Percentiles rank a stretch among this genome's conserved stretches.
Evolutionary conservation across 139 green algal genomes (phyloP).

Genomic region (Asterochloris erici): DNA sequence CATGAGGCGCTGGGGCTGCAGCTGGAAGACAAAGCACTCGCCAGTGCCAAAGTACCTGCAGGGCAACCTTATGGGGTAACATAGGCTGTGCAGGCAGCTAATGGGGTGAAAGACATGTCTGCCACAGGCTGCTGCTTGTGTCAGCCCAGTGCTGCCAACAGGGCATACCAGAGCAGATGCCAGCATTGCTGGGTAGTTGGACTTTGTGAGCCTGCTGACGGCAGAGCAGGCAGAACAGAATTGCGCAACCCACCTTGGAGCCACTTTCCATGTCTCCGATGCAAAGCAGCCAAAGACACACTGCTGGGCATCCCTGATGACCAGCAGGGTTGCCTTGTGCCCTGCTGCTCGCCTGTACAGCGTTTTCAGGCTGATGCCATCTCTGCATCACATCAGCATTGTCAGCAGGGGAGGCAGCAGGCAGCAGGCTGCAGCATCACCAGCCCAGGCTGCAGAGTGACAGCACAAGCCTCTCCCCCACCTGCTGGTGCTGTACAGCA

Average conservation of each 20-base stretch:
- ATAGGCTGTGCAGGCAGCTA: too few species aligned
- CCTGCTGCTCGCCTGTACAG: constrained; percentile 50
- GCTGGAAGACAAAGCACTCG: constrained; percentile 74
- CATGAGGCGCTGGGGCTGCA: constrained; percentile 50
- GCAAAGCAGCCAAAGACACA: constrained; percentile 70
- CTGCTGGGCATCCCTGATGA: constrained; percentile 50
- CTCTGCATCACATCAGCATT: not conserved
- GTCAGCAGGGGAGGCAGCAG: not conserved
- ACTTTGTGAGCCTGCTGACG: too few species aligned
- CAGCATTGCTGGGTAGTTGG: too few species aligned
- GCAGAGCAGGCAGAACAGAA: too few species aligned
- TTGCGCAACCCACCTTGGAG: constrained; percentile 22
- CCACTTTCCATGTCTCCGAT: constrained; percentile 57
- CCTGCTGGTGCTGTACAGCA: constrained; percentile 50
- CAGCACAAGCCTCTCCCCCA: not conserved
- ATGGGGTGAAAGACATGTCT: too few species aligned
- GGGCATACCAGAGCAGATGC: too few species aligned
- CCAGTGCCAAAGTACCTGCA: constrained; percentile 72
- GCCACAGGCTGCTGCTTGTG: too few species aligned
- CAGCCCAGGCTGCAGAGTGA: not conserved
- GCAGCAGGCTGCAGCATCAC: not conserved
- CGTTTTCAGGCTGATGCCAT: constrained; percentile 70
- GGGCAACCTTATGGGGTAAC: too few species aligned
- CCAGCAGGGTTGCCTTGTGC: constrained; percentile 43
- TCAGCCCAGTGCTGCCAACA: too few species aligned